Evolutionary conservation across 352 stramenopile genomes (phyloP), one percentile per base, ranked within the genome.

Genomic region (Pythium periplocum): DNA sequence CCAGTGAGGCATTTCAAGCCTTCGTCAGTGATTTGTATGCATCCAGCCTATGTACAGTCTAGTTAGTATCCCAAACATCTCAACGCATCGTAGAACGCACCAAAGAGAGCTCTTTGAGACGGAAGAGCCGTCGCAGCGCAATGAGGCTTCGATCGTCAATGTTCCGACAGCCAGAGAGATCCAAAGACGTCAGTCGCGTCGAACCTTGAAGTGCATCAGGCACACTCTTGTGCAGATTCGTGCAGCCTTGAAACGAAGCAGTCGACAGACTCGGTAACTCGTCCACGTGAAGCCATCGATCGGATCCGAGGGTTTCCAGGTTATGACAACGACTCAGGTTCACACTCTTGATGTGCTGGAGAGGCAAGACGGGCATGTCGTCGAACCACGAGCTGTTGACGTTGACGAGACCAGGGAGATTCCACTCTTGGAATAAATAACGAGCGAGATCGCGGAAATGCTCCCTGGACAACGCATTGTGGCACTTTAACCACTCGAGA

Each of bases 341-440:
- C 40, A 93, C 70, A 30, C 64, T 76, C 51, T 74, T 73, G 26
- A 93, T 48, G 11, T 83, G 69, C 47, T 77, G 66, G 26, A 83
- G 43, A 4, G 69, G 70, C 11, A 53, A 58, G 5, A 61, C 51
- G 2, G 73, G 64, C 4, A 89, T 57, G 6, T 66, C 64, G 45
- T 87, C 64, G 37, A 93, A 90, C 82, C 82, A 93, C 47, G 75
- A 68, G 44, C 79, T 72, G 10, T 83, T 55, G 0, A 90, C 66
- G 6, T 90, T 66, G 8, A 71, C 30, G 38, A 70, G 63, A n/a
- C 68, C 61, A 8, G 54, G 51, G 33, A 90, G 57, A 41, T 76
- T 59, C 82, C 82, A 93, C 43, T 87, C 70, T 31, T 86, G 62
- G 35, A 73, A 53, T 10, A 90, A 58, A 42, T 71, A 77, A n/a